phyloP scores from a whole-genome alignment of 495 filamentous ascomycete species.

The Thozetella sp. region DNA sequence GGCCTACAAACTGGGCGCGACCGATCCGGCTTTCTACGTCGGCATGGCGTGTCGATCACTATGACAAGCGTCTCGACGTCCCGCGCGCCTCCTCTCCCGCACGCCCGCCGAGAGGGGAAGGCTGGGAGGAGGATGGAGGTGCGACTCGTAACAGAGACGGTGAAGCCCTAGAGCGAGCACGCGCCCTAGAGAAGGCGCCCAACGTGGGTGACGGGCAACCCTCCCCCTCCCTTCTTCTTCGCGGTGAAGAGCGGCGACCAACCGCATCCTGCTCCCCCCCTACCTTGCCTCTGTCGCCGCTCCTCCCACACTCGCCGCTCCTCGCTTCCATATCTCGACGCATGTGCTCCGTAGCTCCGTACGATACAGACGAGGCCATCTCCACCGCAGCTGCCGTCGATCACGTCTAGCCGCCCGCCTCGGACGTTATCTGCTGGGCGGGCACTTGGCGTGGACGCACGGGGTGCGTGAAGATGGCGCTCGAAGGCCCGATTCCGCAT shows the following conservation, averaged over 20 bases:
- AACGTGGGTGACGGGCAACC: not conserved
- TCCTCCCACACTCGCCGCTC: too few relatives aligned
- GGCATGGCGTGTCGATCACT: not conserved
- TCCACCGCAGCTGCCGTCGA: not conserved
- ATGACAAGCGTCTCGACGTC: not conserved
- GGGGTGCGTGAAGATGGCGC: conserved; percentile 1
- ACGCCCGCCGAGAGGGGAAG: not conserved
- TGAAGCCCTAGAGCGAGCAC: too few relatives aligned
- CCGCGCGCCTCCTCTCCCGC: too few relatives aligned
- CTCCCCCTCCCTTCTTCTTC: too few relatives aligned
- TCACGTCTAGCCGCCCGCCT: not conserved
- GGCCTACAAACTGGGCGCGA: not conserved
- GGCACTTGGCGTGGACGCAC: not conserved
- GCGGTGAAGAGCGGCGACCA: too few relatives aligned
- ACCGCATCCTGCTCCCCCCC: too few relatives aligned
- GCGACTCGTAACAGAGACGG: not conserved
- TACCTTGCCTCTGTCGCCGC: too few relatives aligned
- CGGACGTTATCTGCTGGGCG: not conserved
- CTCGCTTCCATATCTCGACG: too few relatives aligned
- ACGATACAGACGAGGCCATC: not conserved
- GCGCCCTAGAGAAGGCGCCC: not conserved
- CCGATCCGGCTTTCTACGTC: not conserved
- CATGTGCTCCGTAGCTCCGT: not conserved
- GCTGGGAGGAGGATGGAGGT: not conserved
- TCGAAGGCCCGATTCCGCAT: conserved; percentile 1